Evolutionary conservation across 768 basidiomycete species (phyloP).

Genomic region (Boletus barrowsii): DNA sequence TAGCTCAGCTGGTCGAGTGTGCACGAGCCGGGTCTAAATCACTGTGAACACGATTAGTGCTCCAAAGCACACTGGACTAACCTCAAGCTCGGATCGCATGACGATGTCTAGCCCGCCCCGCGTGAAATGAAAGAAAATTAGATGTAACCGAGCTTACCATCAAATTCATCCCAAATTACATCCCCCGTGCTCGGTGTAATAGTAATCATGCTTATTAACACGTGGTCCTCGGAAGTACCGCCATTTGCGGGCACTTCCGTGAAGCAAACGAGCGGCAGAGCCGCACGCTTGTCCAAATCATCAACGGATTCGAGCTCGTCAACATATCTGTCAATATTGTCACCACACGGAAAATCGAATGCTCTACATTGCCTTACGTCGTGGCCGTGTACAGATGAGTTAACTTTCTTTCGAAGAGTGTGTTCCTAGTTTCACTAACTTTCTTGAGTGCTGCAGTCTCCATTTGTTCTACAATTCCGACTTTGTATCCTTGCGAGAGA

Average conservation of each 20-base stretch:
- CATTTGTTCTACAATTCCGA: constrained; percentile 77
- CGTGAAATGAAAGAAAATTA: constrained; percentile 3
- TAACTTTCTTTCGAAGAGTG: constrained; percentile 69
- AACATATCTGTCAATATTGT: constrained; percentile 58
- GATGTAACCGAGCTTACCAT: constrained; percentile 45
- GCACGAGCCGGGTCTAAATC: constrained; percentile 77
- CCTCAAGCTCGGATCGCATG: constrained; percentile 90
- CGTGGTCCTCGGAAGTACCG: constrained; percentile 26
- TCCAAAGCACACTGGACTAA: constrained; percentile 25
- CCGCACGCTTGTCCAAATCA: constrained; percentile 49
- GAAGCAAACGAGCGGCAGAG: constrained; percentile 72
- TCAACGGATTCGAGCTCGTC: constrained; percentile 74
- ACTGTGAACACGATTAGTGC: not conserved
- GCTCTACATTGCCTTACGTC: constrained; percentile 52
- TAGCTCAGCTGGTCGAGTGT: constrained; percentile 80
- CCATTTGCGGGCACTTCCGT: constrained; percentile 44
- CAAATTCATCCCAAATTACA: constrained; percentile 89
- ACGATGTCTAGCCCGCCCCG: constrained; percentile 51
- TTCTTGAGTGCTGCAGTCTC: constrained; percentile 92
- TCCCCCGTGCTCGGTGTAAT: constrained; percentile 89
- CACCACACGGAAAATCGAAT: not conserved
- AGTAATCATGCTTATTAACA: constrained; percentile 67
- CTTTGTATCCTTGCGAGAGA: constrained; percentile 74
- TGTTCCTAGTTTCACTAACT: constrained; percentile 68
- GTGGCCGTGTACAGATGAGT: constrained; percentile 82